Percentiles rank a stretch among this genome's conserved stretches.
phyloP scores from a whole-genome alignment of 768 basidiomycete species.

The Boletus huronensis region DNA sequence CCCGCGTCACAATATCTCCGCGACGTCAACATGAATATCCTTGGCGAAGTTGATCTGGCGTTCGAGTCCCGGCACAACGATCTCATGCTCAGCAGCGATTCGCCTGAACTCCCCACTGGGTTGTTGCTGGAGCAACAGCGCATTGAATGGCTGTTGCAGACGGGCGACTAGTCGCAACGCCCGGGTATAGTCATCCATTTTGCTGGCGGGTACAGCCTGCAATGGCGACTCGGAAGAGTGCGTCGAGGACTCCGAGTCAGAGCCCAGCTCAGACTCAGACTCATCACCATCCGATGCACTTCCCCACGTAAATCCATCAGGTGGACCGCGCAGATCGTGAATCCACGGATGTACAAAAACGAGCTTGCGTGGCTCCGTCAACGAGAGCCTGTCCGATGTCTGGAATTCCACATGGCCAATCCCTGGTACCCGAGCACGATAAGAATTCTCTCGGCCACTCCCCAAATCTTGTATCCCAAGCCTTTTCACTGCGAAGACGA shows the following conservation, averaged over 20 bases:
- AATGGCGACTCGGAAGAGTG: neutral
- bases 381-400: neutral
- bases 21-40: too few relatives aligned
- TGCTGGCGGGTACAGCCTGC: neutral
- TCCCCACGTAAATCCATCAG: neutral
- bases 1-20: too few relatives aligned
- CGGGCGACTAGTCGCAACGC: constrained; percentile 2
- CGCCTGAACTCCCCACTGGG: constrained; percentile 15
- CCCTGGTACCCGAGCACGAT: neutral
- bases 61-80: neutral
- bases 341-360: constrained; percentile 8
- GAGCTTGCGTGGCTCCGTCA: neutral
- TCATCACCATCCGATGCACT: neutral
- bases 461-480: neutral
- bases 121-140: constrained; percentile 5
- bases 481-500: neutral
- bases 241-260: too few relatives aligned
- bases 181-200: neutral
- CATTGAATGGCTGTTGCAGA: constrained; percentile 3
- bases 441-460: neutral
- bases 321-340: neutral
- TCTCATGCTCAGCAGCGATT: constrained; percentile 1
- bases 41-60: neutral
- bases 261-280: neutral
- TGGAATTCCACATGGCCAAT: constrained; percentile 1